Base-by-base conservation (phyloP, 2,329 filamentous ascomycete species). In the Verticillium dahliae region DNA sequence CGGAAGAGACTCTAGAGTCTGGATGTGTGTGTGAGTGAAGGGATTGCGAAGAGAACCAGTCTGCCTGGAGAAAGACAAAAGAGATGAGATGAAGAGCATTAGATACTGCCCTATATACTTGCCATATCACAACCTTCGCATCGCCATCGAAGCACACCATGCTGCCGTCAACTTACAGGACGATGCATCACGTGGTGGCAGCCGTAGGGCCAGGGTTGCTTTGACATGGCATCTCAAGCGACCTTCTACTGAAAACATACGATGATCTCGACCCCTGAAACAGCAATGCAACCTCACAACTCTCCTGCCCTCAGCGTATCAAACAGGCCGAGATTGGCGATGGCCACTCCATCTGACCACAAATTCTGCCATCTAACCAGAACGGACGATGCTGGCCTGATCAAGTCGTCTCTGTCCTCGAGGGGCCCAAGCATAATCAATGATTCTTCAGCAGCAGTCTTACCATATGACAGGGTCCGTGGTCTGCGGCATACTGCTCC, bases 221-320 rank as follows among this genome's bases (percentile, higher is more conserved):
- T 58, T 45, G 57, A 50, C 57, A 15, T 34, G 18, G 57, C 33
- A 39, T 22, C n/a, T 6, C 39, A n/a, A 41, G 45, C 22, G 45
- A 11, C 15, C 45, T 52, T 18, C 10, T 52, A 6, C 45, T 52
- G n/a, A 52, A 52, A 52, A 52, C 45, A 52, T 52, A 52, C 45
- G 45, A 52, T 52, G 45, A 52, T 6, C 45, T 59, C 50, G 35
- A 58, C 56, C 38, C 34, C 57, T 65, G 64, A 65, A 64, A 65
- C 64, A 37, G 59, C 35, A 41, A 54, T 64, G 63, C 62, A 64
- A 62, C 62, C 55, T 52, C 45, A 52, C 45, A n/a, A 52, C 10
- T 52, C 18, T 18, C 45, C 45, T 52, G 18, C 45, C 45, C 18
- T 18, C 45, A 52, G 45, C 45, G 45, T 10, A 52, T 52, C 45